Percentiles rank a stretch among this genome's conserved stretches.
Evolutionary conservation across 2,329 filamentous ascomycete genomes (phyloP).

Genomic region (Hirsutella minnesotensis): DNA sequence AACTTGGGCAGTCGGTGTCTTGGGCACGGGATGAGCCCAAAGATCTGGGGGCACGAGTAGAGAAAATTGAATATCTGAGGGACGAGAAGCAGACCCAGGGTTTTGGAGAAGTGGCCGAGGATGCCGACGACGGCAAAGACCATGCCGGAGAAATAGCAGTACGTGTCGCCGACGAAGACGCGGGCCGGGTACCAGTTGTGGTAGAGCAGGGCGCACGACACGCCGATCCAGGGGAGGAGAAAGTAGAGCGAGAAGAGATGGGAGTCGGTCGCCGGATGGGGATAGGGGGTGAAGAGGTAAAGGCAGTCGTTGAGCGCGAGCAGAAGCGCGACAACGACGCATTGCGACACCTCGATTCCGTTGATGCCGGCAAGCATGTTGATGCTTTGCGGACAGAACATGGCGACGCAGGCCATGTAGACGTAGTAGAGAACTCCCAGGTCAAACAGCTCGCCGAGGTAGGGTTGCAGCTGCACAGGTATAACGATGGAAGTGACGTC

Average conservation of each 20-base stretch:
- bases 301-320: conserved; percentile 78
- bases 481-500: conserved; percentile 93
- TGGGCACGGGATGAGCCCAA: conserved; percentile 81
- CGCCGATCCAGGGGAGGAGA: conserved; percentile 85
- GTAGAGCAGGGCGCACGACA: conserved; percentile 71
- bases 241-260: conserved; percentile 95
- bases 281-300: conserved; percentile 74
- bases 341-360: conserved; percentile 92
- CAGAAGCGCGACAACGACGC: conserved; percentile 75
- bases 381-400: conserved; percentile 97
- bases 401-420: conserved; percentile 93
- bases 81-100: conserved; percentile 76
- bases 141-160: conserved; percentile 99
- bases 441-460: conserved; percentile 75
- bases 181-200: conserved; percentile 96
- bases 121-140: conserved; percentile 96
- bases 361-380: conserved; percentile 99
- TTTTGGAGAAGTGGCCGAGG: conserved; percentile 96
- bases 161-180: conserved; percentile 96
- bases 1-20: conserved; percentile 84
- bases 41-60: conserved; percentile 87
- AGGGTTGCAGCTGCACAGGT: conserved; percentile 71
- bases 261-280: conserved; percentile 88
- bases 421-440: conserved; percentile 78
- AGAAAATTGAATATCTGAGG: conserved; percentile 96